phyloP scores from a whole-genome alignment of 2,329 filamentous ascomycete genomes.

The Penicillium sclerotiorum region DNA sequence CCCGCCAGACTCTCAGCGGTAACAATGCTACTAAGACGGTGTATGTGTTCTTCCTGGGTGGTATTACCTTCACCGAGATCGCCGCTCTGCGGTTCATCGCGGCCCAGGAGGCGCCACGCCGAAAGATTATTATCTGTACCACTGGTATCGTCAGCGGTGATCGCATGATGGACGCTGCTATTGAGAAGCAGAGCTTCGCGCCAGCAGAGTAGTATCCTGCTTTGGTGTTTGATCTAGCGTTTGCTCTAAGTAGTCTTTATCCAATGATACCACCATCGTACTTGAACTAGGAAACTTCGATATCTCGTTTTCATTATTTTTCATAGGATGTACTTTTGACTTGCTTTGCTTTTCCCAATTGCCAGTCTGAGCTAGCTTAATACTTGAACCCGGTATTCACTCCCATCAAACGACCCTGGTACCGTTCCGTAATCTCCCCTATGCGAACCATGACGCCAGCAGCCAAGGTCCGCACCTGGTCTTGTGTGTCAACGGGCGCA shows the following conservation, averaged over 20 bases:
- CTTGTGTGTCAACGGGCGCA: slow-evolving; percentile 47
- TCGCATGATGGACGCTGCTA: slow-evolving; percentile 81
- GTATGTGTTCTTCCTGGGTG: slow-evolving; percentile 96
- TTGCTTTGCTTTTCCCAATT: too few relatives aligned
- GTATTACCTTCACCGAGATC: slow-evolving; percentile 94
- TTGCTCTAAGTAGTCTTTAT: slow-evolving; percentile 4
- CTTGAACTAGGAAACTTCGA: neutral
- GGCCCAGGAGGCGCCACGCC: slow-evolving; percentile 75
- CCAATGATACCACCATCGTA: slow-evolving; percentile 19
- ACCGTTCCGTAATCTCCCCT: slow-evolving; percentile 79
- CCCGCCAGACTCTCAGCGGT: slow-evolving; percentile 78
- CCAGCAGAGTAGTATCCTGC: slow-evolving; percentile 25
- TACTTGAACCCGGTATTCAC: slow-evolving; percentile 57
- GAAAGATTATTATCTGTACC: slow-evolving; percentile 87
- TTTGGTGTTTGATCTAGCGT: slow-evolving; percentile 10
- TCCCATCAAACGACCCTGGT: slow-evolving; percentile 75
- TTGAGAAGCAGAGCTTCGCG: slow-evolving; percentile 69
- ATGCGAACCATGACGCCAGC: slow-evolving; percentile 79
- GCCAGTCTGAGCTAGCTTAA: slow-evolving; percentile 14
- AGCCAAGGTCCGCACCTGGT: slow-evolving; percentile 60
- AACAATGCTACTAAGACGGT: slow-evolving; percentile 77
- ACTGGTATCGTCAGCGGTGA: slow-evolving; percentile 90
- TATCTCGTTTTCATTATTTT: neutral
- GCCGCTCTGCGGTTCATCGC: slow-evolving; percentile 90
- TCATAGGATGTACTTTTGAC: too few relatives aligned